These are phyloP conservation scores for Polyporus arcularius DNA, from an alignment of 768 basidiomycete genomes.

Conservation along the genomic window DNA sequence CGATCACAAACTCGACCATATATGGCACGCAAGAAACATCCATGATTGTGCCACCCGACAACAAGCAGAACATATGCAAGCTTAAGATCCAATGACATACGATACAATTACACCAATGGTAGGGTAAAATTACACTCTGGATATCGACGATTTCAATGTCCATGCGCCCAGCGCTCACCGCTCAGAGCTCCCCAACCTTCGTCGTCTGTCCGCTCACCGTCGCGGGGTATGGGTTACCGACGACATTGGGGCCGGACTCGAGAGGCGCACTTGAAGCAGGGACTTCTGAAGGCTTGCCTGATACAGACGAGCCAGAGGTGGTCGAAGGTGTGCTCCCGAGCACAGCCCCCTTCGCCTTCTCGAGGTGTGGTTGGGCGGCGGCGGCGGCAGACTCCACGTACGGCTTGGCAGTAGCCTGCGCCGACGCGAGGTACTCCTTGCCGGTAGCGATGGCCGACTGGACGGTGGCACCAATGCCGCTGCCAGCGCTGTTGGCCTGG, in stretches of 20 bases:
- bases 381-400: slow-evolving; percentile 31
- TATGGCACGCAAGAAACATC: no score
- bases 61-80: no score
- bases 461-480: slow-evolving; percentile 36
- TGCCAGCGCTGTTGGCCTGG: slow-evolving; percentile 30
- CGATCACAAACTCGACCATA: no score
- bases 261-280: slow-evolving; percentile 42
- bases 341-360: slow-evolving; percentile 15
- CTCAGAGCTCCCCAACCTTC: slow-evolving; percentile 17
- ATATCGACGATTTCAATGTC: not conserved
- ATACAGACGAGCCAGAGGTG: not conserved
- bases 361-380: slow-evolving; percentile 23
- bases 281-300: slow-evolving; percentile 22
- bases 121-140: not conserved
- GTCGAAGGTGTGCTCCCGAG: not conserved
- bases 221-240: slow-evolving; percentile 31
- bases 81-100: no score
- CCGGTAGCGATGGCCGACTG: slow-evolving; percentile 32
- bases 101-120: not conserved
- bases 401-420: slow-evolving; percentile 30
- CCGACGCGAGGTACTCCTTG: slow-evolving; percentile 37
- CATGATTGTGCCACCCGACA: no score
- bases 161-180: not conserved
- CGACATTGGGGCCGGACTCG: slow-evolving; percentile 39
- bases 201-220: slow-evolving; percentile 23